Percentiles rank a stretch among this genome's conserved stretches.
Conservation (phyloP, 176 grass and related monocot species). For the Pontederia crassipes region DNA sequence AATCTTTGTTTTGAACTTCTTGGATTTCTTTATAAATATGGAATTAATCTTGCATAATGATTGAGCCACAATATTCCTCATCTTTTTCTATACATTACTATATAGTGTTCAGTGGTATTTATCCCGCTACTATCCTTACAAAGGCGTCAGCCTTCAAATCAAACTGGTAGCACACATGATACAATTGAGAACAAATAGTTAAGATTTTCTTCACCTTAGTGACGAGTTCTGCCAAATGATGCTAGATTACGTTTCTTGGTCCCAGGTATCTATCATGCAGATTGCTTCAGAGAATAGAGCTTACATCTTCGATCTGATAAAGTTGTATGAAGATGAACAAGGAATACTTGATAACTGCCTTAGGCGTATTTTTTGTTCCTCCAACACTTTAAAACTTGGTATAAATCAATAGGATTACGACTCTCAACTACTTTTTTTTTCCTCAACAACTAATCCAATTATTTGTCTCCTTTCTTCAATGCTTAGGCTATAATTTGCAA, state of each 20-base stretch:
- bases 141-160: too few relatives aligned
- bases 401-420: neutral
- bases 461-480: conserved; percentile 11
- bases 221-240: conserved; percentile 1
- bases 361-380: conserved; percentile 82
- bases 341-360: conserved; percentile 61
- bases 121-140: too few relatives aligned
- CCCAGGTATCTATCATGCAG: conserved; percentile 91
- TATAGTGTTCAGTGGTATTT: too few relatives aligned
- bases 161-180: too few relatives aligned
- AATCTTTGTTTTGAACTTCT: conserved; percentile 2
- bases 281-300: conserved; percentile 86
- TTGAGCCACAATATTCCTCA: too few relatives aligned
- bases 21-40: neutral
- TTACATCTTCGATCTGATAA: conserved; percentile 98
- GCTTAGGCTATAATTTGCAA: conserved; percentile 78
- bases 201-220: neutral
- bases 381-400: conserved; percentile 89
- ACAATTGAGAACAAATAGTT: too few relatives aligned
- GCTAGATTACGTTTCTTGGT: conserved; percentile 9
- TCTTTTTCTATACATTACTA: too few relatives aligned
- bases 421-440: conserved; percentile 11
- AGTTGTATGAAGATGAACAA: conserved; percentile 67
- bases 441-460: neutral
- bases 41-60: too few relatives aligned